Base-by-base conservation (phyloP, 257 asterid genomes). In the Hygrophila difformis region DNA sequence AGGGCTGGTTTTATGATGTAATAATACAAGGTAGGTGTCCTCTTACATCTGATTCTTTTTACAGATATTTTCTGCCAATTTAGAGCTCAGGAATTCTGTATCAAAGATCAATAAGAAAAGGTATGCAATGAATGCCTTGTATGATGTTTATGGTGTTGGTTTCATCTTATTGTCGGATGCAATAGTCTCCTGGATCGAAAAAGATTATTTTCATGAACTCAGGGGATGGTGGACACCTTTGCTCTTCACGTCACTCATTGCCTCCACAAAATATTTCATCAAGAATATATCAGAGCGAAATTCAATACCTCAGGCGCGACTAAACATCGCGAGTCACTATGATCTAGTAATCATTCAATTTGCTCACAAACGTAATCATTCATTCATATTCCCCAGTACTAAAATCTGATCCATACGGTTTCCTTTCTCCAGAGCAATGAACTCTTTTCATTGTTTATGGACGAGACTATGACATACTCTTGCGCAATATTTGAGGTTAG, bases 181-280 rank as follows among this genome's bases (percentile, higher is more conserved):
- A n/a, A n/a, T n/a, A n/a, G n/a, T n/a, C n/a, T 35, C 11, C 10
- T 47, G 4, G 18, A 26, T 22, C 26, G 36, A 14, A 24, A 23
- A 37, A 35, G n/a, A n/a, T n/a, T 45, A 15, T 5, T 23, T 45
- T 50, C 19, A 29, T 13, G 19, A 31, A 31, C 11, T 0, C 49
- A 84, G 97, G 71, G 94, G 97, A 38, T 82, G 96, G 97, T 89
- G 96, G 96, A 85, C 94, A 2, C 96, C 94, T 7, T 15, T 81
- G 69, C 76, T 89, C 35, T 51, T 73, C 22, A 71, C 91, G 14
- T 76, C 96, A 10, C 79, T 74, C 16, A 24, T 85, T 14, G 65
- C 89, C 15, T 81, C 96, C 28, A 94, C 96, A 15, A 91, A 86
- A 47, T 86, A 86, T 41, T 86, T 86, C 75, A 59, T 47, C 44